These are phyloP conservation scores for Neurospora tetrasperma DNA, from an alignment of 495 filamentous ascomycete genomes.

Conservation along the genomic window DNA sequence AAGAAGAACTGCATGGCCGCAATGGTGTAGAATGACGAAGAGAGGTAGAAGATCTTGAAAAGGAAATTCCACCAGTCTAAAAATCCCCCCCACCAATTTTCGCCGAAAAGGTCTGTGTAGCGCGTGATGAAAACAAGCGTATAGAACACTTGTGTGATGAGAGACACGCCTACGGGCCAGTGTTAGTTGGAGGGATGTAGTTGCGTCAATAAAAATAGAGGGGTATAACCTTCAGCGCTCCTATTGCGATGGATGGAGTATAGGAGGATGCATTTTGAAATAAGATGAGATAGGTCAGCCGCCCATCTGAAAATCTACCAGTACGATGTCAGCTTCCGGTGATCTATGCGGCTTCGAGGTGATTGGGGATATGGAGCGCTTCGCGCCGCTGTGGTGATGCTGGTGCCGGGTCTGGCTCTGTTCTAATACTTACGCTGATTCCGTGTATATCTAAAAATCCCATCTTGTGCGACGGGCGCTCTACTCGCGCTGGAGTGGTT, in stretches of 20 bases:
- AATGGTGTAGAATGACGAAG: conserved; percentile 78
- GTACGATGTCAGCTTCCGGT: conserved; percentile 3
- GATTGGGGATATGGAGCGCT: neutral
- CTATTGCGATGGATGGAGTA: conserved; percentile 81
- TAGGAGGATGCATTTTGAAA: conserved; percentile 81
- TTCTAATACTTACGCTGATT: neutral
- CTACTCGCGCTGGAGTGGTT: neutral
- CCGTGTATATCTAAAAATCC: neutral
- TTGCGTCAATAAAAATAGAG: neutral
- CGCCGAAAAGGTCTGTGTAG: conserved; percentile 72
- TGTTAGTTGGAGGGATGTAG: conserved; percentile 13
- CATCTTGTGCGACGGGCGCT: neutral
- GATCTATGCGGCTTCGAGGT: neutral
- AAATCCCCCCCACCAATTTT: conserved; percentile 12
- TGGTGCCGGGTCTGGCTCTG: neutral
- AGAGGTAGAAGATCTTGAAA: conserved; percentile 80
- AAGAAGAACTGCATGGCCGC: conserved; percentile 77
- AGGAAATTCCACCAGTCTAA: conserved; percentile 50
- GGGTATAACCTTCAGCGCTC: conserved; percentile 69
- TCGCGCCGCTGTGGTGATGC: neutral
- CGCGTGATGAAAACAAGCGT: conserved; percentile 73
- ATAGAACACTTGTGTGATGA: conserved; percentile 89
- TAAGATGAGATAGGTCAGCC: conserved; percentile 72
- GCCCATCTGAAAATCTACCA: conserved; percentile 63
- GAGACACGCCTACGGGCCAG: conserved; percentile 59